Evolutionary conservation across 805 yeast species (phyloP), one percentile per base, ranked within the genome.

Genomic region (Kluyveromyces aestuarii): DNA sequence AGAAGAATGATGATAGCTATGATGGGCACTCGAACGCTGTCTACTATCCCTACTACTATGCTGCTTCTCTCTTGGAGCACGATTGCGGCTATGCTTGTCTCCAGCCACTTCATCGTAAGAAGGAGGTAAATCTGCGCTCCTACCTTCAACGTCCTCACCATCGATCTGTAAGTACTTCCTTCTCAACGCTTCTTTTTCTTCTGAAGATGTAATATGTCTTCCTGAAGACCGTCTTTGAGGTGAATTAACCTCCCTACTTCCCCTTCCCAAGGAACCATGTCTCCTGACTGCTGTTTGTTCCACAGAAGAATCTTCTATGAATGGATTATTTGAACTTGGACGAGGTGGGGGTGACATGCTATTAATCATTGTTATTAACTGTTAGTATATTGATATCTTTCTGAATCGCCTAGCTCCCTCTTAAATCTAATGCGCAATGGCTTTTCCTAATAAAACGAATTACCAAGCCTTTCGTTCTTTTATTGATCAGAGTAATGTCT

Each of bases 81-180:
- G 41, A 36, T 38, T 47, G 45, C 48, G 45, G 39, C 50, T 48
- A 30, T 67, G 64, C 25, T 71, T 72, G 16, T 69, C 63, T n/a
- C 80, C 80, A 2, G 87, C 81, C 18, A 75, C 84, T 55, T 82
- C 89, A 54, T 81, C 86, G 58, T 83, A 82, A 0, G 87, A 72
- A 8, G 89, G 88, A 6, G 87, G 87, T 7, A 74, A 63, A 39
- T 64, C 65, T 40, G 48, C 39, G 39, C 27, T 33, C 30, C 37
- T 33, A 27, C 33, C 41, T 27, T 42, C 33, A 41, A 55, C 35
- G 53, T 48, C 37, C 51, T 33, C 45, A 16, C 36, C 27, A 27
- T 43, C 45, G 11, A 43, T 14, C 53, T 65, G 55, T 59, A 60
- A 46, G 47, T 66, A 64, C 48, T 64, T 55, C 53, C 61, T 52